Evolutionary conservation across 768 basidiomycete genomes (phyloP), one percentile per base, ranked within the genome.

Genomic region (Boletus barrowsii): DNA sequence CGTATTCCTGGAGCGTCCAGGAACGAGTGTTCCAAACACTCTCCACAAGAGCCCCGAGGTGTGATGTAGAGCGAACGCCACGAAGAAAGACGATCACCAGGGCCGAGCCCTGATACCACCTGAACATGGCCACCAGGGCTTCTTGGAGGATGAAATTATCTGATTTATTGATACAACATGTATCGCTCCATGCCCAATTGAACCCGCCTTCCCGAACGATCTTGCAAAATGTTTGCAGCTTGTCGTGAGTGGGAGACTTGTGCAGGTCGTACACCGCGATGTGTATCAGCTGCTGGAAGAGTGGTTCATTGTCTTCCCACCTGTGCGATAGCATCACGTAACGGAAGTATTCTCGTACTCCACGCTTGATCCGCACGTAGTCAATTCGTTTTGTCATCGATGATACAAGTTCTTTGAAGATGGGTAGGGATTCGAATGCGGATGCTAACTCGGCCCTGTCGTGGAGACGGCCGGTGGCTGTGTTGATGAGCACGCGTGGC

Each of bases 261-360:
- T 22, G 13, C 5, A 47, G 20, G 33, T 47, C 46, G 13, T 47
- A 22, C 14, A 47, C 46, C 14, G 20, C 46, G 4, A 6, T 47
- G 8, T 7, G n/a, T 24, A 47, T 3, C 10, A 47, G 33, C 10
- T 47, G 13, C 15, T 20, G 13, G 46, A 47, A 47, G 5, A 22
- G 14, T 10, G 46, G 46, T 10, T 47, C 46, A 3, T 22, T 35
- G 3, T 47, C 15, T 26, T 42, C 41, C 49, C 32, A 51, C 42
- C 36, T 42, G 42, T 51, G 49, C 33, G 49, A 51, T n/a, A 51
- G 33, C 49, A 36, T 51, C 15, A 43, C 42, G 11, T 51, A 51
- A 18, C 33, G 32, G 33, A 51, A 51, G 42, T 43, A 51, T 33
- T 26, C 22, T 24, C 49, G 49, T 35, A 43, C 33, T 51, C 26